Conservation (phyloP, 345 rosid species). For the Eutrema heterophyllum region DNA sequence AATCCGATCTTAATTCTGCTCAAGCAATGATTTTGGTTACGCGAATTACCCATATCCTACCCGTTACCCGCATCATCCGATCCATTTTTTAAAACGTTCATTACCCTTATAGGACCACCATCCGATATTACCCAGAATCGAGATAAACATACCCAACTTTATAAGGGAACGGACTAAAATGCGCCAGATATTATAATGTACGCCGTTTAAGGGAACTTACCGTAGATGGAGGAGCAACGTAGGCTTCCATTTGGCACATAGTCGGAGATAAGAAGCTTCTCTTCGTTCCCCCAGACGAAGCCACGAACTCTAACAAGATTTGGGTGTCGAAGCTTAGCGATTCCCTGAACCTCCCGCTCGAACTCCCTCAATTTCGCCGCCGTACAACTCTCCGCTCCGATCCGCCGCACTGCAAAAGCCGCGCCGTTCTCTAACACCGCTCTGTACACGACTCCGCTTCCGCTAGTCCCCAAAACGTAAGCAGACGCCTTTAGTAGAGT, state of each 20-base stretch:
- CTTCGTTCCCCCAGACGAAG: slow-evolving; percentile 76
- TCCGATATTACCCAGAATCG: too few species aligned
- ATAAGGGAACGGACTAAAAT: background rate
- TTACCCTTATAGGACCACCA: too few species aligned
- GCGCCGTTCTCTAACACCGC: slow-evolving; percentile 71
- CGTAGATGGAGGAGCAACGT: slow-evolving; percentile 37
- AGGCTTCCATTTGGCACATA: slow-evolving; percentile 70
- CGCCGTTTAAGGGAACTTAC: slow-evolving; percentile 36
- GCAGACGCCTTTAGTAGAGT: slow-evolving; percentile 81
- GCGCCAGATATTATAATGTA: background rate
- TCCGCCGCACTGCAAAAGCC: slow-evolving; percentile 73
- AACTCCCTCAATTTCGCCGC: slow-evolving; percentile 52
- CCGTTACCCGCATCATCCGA: too few species aligned
- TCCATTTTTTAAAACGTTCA: too few species aligned
- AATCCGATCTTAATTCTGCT: too few species aligned
- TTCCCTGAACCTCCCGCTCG: slow-evolving; percentile 47
- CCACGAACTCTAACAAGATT: slow-evolving; percentile 72
- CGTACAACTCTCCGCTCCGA: slow-evolving; percentile 53
- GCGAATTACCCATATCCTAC: too few species aligned
- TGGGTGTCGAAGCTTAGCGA: slow-evolving; percentile 66
- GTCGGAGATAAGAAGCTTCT: slow-evolving; percentile 82
- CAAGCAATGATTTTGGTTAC: too few species aligned
- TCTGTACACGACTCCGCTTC: slow-evolving; percentile 64
- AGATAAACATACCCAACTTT: too few species aligned
- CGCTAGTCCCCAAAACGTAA: slow-evolving; percentile 58